Conservation (phyloP, 2,329 filamentous ascomycete genomes). For the Claviceps sp. region DNA sequence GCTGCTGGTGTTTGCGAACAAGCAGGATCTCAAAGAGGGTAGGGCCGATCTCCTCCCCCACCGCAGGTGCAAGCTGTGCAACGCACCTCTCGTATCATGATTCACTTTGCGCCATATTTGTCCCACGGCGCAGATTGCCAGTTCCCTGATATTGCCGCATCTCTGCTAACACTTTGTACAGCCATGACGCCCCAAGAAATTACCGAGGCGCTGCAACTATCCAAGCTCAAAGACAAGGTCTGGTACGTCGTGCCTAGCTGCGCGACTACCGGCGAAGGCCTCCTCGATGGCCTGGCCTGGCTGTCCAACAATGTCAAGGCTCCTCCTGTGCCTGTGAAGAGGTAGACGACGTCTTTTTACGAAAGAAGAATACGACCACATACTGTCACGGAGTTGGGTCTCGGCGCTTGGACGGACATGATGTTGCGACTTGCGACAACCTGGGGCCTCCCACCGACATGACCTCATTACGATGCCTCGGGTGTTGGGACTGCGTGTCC, state of each 20-base stretch:
- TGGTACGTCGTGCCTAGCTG: slow-evolving; percentile 79
- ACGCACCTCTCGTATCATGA: no score
- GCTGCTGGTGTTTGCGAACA: slow-evolving; percentile 97
- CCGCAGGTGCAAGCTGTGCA: no score
- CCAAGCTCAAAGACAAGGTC: slow-evolving; percentile 67
- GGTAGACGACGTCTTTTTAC: slow-evolving; percentile 18
- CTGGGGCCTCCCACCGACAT: no score
- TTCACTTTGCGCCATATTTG: no score
- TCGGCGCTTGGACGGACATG: no score
- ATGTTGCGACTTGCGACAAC: no score
- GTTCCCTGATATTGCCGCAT: no score
- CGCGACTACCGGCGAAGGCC: slow-evolving; percentile 67
- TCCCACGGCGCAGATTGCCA: no score
- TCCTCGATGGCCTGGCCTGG: slow-evolving; percentile 72
- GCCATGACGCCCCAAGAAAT: slow-evolving; percentile 71
- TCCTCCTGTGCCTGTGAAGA: slow-evolving; percentile 40
- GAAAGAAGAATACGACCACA: neutral
- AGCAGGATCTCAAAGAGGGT: slow-evolving; percentile 95
- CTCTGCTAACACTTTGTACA: slow-evolving; percentile 18
- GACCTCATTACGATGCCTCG: no score
- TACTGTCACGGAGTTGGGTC: no score
- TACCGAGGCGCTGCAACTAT: slow-evolving; percentile 62
- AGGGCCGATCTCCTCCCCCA: slow-evolving; percentile 12
- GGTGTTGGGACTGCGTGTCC: no score
- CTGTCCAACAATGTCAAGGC: slow-evolving; percentile 74